These are phyloP conservation scores for Pythium biforme DNA, from an alignment of 352 stramenopile genomes.

Conservation along the genomic window DNA sequence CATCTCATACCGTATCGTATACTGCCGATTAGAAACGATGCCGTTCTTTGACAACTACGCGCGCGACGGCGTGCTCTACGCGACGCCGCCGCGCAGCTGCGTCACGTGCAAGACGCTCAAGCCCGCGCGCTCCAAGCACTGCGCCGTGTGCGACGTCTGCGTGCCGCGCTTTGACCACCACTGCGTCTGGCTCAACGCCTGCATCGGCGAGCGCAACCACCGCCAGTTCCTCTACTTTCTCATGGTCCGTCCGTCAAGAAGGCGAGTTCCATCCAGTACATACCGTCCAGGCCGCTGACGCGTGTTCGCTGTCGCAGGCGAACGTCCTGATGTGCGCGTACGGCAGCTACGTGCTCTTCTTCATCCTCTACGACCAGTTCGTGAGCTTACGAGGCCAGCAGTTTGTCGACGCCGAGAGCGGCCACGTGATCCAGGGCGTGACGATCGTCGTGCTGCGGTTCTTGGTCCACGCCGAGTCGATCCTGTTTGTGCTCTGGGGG, in stretches of 20 bases:
- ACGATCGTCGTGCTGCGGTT: constrained; percentile 45
- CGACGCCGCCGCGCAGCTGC: constrained; percentile 29
- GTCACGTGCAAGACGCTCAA: constrained; percentile 51
- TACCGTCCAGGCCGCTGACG: not conserved
- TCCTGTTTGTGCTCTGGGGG: constrained; percentile 40
- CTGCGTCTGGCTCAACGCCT: constrained; percentile 65
- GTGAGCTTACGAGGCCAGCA: constrained; percentile 33
- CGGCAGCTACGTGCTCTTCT: constrained; percentile 48
- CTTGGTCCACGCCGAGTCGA: constrained; percentile 44
- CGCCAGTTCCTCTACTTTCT: constrained; percentile 54
- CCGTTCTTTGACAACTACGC: constrained; percentile 55
- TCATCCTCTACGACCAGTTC: constrained; percentile 45
- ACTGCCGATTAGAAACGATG: constrained; percentile 48
- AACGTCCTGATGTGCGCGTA: constrained; percentile 54
- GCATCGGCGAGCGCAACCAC: constrained; percentile 67
- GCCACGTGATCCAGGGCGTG: constrained; percentile 37
- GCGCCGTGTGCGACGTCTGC: constrained; percentile 60
- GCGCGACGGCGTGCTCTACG: constrained; percentile 48
- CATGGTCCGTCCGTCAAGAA: constrained; percentile 28
- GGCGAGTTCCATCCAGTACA: no score
- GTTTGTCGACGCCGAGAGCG: constrained; percentile 45
- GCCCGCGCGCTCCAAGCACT: constrained; percentile 71
- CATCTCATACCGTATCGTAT: no score
- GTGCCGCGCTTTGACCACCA: constrained; percentile 68
- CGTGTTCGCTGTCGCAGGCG: constrained; percentile 25